A percentile compares a stretch with the other conserved stretches of the same genome.
These are phyloP conservation scores for Alnus glutinosa DNA, from an alignment of 306 rosid genomes.

Conservation along the genomic window DNA sequence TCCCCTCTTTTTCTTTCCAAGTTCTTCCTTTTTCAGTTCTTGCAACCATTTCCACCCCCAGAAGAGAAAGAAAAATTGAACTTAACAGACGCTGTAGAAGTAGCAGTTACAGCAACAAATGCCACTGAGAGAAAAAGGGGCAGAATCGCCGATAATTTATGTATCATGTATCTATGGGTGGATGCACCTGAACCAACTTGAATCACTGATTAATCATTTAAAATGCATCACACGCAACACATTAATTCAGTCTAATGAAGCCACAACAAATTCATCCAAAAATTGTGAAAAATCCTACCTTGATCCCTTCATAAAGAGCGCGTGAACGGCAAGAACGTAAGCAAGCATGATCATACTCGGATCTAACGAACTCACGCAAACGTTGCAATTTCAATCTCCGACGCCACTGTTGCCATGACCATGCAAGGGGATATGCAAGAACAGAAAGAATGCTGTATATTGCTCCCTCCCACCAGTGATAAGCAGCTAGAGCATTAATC, in stretches of 20 bases:
- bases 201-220: constrained; percentile 1
- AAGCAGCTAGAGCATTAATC: constrained; percentile 86
- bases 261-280: constrained; percentile 8
- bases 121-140: not conserved
- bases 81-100: not conserved
- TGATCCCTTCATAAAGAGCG: constrained; percentile 97
- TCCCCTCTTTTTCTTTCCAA: too few relatives aligned
- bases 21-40: not conserved
- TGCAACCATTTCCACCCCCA: not conserved
- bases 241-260: constrained; percentile 6
- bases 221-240: not conserved
- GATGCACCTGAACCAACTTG: constrained; percentile 22
- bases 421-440: constrained; percentile 85
- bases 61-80: not conserved
- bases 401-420: constrained; percentile 98
- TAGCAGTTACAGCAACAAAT: not conserved
- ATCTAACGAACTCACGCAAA: constrained; percentile 90
- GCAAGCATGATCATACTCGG: constrained; percentile 96
- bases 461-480: constrained; percentile 99
- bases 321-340: constrained; percentile 96
- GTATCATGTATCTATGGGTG: constrained; percentile 6
- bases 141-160: not conserved
- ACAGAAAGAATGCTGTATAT: constrained; percentile 70
- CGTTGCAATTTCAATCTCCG: constrained; percentile 85
- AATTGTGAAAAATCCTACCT: constrained; percentile 53